These are phyloP conservation scores for Haplosporangium sp. DNA, from an alignment of 371 early-diverging fungal species.

Conservation along the genomic window DNA sequence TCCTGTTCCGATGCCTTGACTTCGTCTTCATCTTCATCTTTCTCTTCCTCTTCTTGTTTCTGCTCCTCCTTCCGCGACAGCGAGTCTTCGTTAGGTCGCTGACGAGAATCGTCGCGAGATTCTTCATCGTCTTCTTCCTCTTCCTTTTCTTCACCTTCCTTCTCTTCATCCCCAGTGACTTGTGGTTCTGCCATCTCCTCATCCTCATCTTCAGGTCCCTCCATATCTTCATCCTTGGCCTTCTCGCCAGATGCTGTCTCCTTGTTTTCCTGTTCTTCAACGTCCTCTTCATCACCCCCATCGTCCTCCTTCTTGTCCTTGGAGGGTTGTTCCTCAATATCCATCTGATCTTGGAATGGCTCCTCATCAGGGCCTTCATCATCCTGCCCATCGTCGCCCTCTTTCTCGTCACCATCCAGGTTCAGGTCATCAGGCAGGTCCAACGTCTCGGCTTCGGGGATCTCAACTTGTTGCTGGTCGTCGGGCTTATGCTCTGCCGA, in stretches of 20 bases:
- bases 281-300: constrained; percentile 57
- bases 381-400: constrained; percentile 41
- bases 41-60: constrained; percentile 61
- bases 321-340: constrained; percentile 51
- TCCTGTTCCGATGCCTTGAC: constrained; percentile 57
- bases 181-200: constrained; percentile 49
- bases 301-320: constrained; percentile 61
- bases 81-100: constrained; percentile 49
- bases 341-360: constrained; percentile 58
- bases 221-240: constrained; percentile 58
- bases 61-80: constrained; percentile 47
- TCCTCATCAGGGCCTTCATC: constrained; percentile 62
- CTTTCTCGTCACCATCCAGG: constrained; percentile 57
- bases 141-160: constrained; percentile 60
- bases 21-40: constrained; percentile 62
- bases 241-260: constrained; percentile 57
- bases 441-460: constrained; percentile 59
- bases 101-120: constrained; percentile 49
- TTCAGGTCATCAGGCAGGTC: constrained; percentile 60
- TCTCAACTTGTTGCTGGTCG: constrained; percentile 54
- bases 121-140: constrained; percentile 61
- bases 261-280: constrained; percentile 62
- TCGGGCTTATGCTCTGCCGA: constrained; percentile 59
- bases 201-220: constrained; percentile 60
- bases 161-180: constrained; percentile 56